Evolutionary conservation across 192 early-diverging fungal genomes (phyloP).

Genomic region (Dissophora globulifera): DNA sequence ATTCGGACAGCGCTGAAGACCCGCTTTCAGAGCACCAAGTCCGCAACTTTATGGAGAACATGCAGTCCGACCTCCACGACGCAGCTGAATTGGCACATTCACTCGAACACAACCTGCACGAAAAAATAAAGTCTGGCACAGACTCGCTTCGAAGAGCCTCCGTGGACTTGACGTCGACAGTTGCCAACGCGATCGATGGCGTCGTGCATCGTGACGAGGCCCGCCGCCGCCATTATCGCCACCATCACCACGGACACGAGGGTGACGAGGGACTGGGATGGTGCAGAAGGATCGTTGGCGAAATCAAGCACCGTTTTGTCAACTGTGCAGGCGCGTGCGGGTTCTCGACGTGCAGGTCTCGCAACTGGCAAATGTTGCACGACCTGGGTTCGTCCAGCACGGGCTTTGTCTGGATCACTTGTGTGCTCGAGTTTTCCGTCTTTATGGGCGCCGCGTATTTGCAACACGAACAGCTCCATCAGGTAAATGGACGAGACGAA

Average conservation of each 20-base stretch:
- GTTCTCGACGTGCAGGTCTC: constrained; percentile 8
- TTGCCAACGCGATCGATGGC: constrained; percentile 1
- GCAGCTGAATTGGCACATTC: constrained; percentile 12
- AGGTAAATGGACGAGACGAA: too few species aligned
- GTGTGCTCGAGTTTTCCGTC: constrained; percentile 19
- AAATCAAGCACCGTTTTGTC: constrained; percentile 11
- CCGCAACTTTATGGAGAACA: constrained; percentile 24
- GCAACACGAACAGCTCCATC: constrained; percentile 1
- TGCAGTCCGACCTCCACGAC: constrained; percentile 20
- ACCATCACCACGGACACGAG: constrained; percentile 1
- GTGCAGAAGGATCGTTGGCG: background rate
- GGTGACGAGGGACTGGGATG: background rate
- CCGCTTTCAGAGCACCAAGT: constrained; percentile 30
- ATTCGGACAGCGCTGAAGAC: constrained; percentile 20
- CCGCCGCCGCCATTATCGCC: background rate
- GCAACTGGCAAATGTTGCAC: constrained; percentile 16
- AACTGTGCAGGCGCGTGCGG: constrained; percentile 13
- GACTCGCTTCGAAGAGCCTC: constrained; percentile 1
- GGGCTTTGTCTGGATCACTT: constrained; percentile 33
- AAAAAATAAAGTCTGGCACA: constrained; percentile 13
- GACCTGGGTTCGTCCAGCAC: constrained; percentile 30
- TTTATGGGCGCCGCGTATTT: constrained; percentile 19
- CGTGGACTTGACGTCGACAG: constrained; percentile 1
- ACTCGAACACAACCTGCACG: constrained; percentile 15
- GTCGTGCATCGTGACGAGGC: background rate